Evolutionary conservation across 108 stramenopile genomes (phyloP).

Genomic region (Craspedostauros australis): DNA sequence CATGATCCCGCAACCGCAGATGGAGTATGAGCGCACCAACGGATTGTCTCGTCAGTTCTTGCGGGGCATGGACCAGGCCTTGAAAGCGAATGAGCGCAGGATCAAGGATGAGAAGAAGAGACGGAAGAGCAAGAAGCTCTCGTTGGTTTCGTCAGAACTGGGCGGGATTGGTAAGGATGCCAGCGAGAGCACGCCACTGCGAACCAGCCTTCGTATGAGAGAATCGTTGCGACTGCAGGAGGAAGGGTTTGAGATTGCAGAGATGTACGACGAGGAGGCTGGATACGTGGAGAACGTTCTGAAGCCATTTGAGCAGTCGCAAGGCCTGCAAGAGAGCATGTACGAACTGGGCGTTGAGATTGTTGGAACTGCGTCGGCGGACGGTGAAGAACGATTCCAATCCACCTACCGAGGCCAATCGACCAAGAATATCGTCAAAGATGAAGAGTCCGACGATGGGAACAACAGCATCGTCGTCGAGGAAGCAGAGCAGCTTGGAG

Average conservation of each 20-base stretch:
- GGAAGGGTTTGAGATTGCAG: conserved; percentile 15
- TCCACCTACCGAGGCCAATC: no score
- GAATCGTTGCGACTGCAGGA: neutral
- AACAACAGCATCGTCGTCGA: no score
- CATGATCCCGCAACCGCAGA: conserved; percentile 35
- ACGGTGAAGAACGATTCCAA: no score
- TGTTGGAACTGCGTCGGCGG: no score
- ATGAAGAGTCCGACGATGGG: no score
- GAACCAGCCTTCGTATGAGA: neutral
- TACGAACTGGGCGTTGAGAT: conserved; percentile 8
- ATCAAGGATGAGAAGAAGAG: neutral
- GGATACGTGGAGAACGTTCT: conserved; percentile 8
- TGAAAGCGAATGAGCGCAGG: neutral
- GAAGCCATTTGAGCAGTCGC: no score
- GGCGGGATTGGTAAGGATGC: no score
- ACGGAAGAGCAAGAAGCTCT: neutral
- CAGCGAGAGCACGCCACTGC: neutral
- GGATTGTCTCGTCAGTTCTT: neutral
- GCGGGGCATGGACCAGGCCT: neutral
- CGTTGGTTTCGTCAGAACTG: neutral
- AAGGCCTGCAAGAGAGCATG: neutral
- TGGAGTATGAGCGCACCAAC: neutral
- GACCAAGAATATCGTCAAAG: no score
- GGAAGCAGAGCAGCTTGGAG: no score
- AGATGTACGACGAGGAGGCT: conserved; percentile 18